phyloP scores from a whole-genome alignment of 2,329 filamentous ascomycete genomes.

The Phyllachora maydis region DNA sequence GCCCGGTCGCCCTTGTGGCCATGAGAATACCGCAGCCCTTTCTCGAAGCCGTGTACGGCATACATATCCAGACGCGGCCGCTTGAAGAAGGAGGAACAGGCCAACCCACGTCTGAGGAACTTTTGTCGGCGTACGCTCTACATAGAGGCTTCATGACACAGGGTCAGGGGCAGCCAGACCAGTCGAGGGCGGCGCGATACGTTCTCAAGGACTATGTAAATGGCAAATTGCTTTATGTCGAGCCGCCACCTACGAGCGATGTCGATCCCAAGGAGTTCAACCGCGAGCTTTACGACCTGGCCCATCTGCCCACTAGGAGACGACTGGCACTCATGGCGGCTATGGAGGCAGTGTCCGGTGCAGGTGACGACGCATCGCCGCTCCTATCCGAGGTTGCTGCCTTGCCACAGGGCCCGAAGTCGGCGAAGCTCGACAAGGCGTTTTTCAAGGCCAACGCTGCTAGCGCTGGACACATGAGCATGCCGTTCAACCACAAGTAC shows the following conservation, averaged over 20 bases:
- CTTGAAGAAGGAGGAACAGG: slow-evolving; percentile 87
- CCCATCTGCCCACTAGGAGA: slow-evolving; percentile 65
- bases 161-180: slow-evolving; percentile 78
- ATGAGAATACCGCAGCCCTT: slow-evolving; percentile 73
- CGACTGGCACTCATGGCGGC: slow-evolving; percentile 39
- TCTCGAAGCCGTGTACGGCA: slow-evolving; percentile 83
- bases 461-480: slow-evolving; percentile 43
- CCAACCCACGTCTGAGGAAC: slow-evolving; percentile 61
- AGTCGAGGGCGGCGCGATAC: slow-evolving; percentile 74
- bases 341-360: slow-evolving; percentile 22
- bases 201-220: slow-evolving; percentile 95
- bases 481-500: slow-evolving; percentile 84
- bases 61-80: slow-evolving; percentile 64
- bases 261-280: slow-evolving; percentile 49
- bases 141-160: slow-evolving; percentile 82
- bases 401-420: slow-evolving; percentile 47
- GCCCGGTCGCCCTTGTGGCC: slow-evolving; percentile 66
- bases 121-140: slow-evolving; percentile 68
- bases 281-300: slow-evolving; percentile 64
- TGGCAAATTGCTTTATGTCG: slow-evolving; percentile 81
- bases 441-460: slow-evolving; percentile 58
- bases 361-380: slow-evolving; percentile 13
- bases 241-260: slow-evolving; percentile 45
- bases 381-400: slow-evolving; percentile 24
- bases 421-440: slow-evolving; percentile 59